These are phyloP conservation scores for Nothophoma quercina DNA, from an alignment of 2,329 filamentous ascomycete genomes.

Conservation along the genomic window DNA sequence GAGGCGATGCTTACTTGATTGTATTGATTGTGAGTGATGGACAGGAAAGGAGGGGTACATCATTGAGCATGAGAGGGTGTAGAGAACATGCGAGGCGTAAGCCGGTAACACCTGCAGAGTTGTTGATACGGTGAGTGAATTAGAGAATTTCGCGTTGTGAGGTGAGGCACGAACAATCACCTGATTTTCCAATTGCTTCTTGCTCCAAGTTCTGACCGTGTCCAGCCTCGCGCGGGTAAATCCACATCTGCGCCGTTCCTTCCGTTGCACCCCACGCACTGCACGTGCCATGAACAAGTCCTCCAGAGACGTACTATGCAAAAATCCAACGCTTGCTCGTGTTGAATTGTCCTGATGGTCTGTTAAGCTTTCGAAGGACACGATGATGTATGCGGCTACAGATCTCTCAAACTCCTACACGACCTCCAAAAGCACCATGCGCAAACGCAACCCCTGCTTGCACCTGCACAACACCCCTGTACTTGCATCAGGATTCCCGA, in stretches of 20 bases:
- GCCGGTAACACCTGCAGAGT: neutral
- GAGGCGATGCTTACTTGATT: slow-evolving; percentile 10
- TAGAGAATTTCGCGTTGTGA: neutral
- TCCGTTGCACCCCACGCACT: neutral
- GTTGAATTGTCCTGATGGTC: too few species aligned
- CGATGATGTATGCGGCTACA: neutral
- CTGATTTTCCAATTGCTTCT: neutral
- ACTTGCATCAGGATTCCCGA: neutral
- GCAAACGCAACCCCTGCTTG: slow-evolving; percentile 8
- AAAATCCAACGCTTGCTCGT: too few species aligned
- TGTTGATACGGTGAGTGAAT: neutral
- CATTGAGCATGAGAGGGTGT: neutral
- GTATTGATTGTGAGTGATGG: neutral
- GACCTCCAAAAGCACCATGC: slow-evolving; percentile 6
- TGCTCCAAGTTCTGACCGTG: neutral
- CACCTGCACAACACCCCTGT: slow-evolving; percentile 11
- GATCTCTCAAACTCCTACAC: too few species aligned
- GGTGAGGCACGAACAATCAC: neutral
- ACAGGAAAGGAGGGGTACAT: neutral
- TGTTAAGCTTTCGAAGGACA: neutral
- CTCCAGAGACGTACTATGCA: too few species aligned
- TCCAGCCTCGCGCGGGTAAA: slow-evolving; percentile 7
- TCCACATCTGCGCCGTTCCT: neutral
- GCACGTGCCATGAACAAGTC: neutral
- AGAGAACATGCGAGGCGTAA: neutral